A percentile compares a stretch with the other conserved stretches of the same genome.
Evolutionary conservation across 139 green algal genomes (phyloP).

Genomic region (Haematococcus lacustris): DNA sequence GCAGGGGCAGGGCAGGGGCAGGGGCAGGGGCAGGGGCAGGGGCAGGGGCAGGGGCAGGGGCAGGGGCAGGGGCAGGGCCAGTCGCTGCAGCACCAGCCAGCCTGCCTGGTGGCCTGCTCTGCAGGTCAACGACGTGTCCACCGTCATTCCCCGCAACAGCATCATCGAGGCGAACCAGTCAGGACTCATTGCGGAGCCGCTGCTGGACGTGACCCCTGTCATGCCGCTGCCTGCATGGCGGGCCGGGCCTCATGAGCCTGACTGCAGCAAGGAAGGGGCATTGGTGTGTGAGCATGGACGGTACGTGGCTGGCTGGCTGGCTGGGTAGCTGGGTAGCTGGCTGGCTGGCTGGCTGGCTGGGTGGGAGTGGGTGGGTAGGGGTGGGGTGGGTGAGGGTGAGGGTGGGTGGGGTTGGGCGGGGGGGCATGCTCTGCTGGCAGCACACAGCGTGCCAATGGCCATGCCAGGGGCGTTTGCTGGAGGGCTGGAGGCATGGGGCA

Average conservation of each 20-base stretch:
- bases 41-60: too few relatives aligned
- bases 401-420: neutral
- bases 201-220: slow-evolving; percentile 94
- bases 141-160: slow-evolving; percentile 88
- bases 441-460: too few relatives aligned
- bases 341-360: neutral
- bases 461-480: too few relatives aligned
- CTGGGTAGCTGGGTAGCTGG: neutral
- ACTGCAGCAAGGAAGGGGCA: slow-evolving; percentile 77
- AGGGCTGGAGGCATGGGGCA: too few relatives aligned
- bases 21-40: too few relatives aligned
- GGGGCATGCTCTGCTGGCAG: too few relatives aligned
- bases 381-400: neutral
- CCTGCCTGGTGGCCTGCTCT: too few relatives aligned
- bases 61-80: too few relatives aligned
- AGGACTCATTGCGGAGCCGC: slow-evolving; percentile 89
- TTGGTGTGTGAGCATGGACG: slow-evolving; percentile 83
- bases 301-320: neutral
- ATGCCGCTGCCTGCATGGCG: slow-evolving; percentile 25
- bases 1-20: too few relatives aligned
- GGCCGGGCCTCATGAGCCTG: slow-evolving; percentile 37
- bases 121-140: slow-evolving; percentile 76
- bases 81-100: too few relatives aligned
- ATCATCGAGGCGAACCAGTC: slow-evolving; percentile 95
- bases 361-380: neutral